These are phyloP conservation scores for Cruciata laevipes DNA, from an alignment of 257 asterid species.

Conservation along the genomic window DNA sequence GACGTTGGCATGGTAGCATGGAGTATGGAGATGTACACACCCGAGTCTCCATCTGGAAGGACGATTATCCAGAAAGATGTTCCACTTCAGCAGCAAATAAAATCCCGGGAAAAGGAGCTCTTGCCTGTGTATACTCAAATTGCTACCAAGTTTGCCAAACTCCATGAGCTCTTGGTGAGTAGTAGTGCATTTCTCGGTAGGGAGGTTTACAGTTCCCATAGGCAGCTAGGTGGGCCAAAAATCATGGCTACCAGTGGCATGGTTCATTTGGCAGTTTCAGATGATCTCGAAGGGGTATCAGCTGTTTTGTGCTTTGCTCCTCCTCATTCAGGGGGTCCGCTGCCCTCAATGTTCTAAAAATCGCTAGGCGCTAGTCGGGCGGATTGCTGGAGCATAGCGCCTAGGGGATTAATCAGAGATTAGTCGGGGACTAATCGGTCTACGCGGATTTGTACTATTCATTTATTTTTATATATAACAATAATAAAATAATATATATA, in stretches of 20 bases:
- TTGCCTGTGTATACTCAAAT: conserved; percentile 84
- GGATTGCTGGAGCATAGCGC: no score
- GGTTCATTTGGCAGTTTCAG: conserved; percentile 89
- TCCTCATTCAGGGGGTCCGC: conserved; percentile 75
- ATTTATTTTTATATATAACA: no score
- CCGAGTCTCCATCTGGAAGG: conserved; percentile 91
- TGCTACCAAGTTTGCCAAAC: conserved; percentile 88
- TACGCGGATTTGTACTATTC: no score
- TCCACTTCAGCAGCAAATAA: conserved; percentile 47
- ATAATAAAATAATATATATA: no score
- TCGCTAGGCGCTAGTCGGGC: no score
- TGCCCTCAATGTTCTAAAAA: no score
- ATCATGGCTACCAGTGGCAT: conserved; percentile 96
- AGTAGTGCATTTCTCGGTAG: conserved; percentile 88
- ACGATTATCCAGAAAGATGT: conserved; percentile 50
- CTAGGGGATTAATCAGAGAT: no score
- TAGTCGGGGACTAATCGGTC: no score
- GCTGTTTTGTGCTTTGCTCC: conserved; percentile 88
- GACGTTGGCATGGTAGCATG: conserved; percentile 99
- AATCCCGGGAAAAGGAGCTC: conserved; percentile 75
- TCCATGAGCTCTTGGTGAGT: no score
- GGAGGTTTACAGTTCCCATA: conserved; percentile 96
- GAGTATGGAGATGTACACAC: conserved; percentile 87
- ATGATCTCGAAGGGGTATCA: conserved; percentile 93
- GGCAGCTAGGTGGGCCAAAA: conserved; percentile 99